phyloP scores from a whole-genome alignment of 441 rosid genomes.

The Populus hybrid region DNA sequence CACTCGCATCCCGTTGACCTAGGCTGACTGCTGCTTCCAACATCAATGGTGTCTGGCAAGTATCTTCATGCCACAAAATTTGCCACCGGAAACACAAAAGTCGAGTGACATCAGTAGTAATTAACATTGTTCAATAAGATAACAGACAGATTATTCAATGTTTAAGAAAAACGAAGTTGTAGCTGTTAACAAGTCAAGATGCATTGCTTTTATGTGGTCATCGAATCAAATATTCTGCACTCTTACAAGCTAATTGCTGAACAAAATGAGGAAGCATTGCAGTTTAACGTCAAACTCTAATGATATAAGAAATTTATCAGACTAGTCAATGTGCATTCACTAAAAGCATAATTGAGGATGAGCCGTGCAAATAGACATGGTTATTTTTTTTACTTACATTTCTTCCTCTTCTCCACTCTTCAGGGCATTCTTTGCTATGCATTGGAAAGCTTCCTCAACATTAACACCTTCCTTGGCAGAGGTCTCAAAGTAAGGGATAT shows the following conservation, averaged over 20 bases:
- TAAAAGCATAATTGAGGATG: not conserved
- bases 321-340: not conserved
- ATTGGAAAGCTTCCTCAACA: conserved; percentile 96
- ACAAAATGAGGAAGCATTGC: not conserved
- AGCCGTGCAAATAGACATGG: not conserved
- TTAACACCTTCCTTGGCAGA: conserved; percentile 97
- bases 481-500: conserved; percentile 96
- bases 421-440: conserved; percentile 91
- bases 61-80: conserved; percentile 40
- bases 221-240: not conserved
- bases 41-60: conserved; percentile 90
- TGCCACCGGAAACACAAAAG: not conserved
- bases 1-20: too few relatives aligned
- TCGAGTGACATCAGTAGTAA: conserved; percentile 1
- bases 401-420: conserved; percentile 96
- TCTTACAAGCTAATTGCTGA: too few relatives aligned
- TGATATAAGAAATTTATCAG: not conserved
- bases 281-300: not conserved
- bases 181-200: not conserved
- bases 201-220: not conserved
- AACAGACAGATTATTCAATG: not conserved
- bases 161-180: not conserved
- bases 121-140: not conserved
- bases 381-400: conserved; percentile 52
- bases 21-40: conserved; percentile 63